phyloP scores from a whole-genome alignment of 805 yeast genomes.

The Lipomyces sp. region DNA sequence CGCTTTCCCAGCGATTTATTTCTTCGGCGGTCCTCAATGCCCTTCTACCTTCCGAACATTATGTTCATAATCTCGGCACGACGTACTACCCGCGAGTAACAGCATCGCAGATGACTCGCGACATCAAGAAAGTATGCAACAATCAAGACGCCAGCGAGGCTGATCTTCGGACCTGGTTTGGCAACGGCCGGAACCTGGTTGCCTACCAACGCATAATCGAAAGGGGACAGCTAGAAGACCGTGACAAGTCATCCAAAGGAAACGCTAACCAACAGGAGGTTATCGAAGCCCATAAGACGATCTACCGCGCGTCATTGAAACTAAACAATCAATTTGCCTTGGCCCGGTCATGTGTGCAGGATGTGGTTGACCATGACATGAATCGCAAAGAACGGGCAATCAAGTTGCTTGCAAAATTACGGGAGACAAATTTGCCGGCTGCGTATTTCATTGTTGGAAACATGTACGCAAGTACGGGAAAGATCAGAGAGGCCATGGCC shows the following conservation, averaged over 20 bases:
- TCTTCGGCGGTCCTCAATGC: neutral
- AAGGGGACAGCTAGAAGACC: conserved; percentile 24
- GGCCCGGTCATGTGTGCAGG: conserved; percentile 12
- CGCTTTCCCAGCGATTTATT: neutral
- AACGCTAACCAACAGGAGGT: neutral
- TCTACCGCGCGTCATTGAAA: neutral
- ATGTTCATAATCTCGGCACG: conserved; percentile 3
- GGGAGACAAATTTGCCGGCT: conserved; percentile 26
- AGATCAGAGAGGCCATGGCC: conserved; percentile 8
- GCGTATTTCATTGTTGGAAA: conserved; percentile 27
- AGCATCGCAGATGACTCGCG: conserved; percentile 7
- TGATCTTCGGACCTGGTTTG: conserved; percentile 14
- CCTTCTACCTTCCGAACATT: neutral
- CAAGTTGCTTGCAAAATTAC: conserved; percentile 10
- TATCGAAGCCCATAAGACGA: conserved; percentile 1
- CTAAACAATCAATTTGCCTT: conserved; percentile 21
- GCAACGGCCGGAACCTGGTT: conserved; percentile 24
- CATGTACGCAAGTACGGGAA: neutral
- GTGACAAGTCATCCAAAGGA: neutral
- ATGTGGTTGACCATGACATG: neutral
- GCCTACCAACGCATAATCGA: conserved; percentile 24
- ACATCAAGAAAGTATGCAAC: conserved; percentile 4
- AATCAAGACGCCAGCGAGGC: conserved; percentile 3
- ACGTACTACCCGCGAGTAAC: conserved; percentile 14
- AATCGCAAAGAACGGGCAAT: conserved; percentile 12